phyloP scores from a whole-genome alignment of 2,329 filamentous ascomycete species.

The Pleoardoris graminearum region DNA sequence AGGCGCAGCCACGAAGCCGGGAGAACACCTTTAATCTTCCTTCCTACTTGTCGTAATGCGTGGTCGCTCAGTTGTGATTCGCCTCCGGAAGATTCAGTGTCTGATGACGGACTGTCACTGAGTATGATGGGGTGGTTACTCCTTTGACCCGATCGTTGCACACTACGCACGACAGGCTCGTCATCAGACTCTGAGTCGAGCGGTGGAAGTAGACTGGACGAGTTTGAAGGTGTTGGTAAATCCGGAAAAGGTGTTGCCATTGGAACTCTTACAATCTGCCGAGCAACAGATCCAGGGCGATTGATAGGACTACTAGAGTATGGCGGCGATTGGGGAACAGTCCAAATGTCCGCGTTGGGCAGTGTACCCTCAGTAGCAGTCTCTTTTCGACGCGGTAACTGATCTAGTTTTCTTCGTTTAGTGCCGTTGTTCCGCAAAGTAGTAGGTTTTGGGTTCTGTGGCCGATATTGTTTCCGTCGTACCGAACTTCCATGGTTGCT shows the following conservation, averaged over 20 bases:
- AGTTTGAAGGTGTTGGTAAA: slow-evolving; percentile 39
- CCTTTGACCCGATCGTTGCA: slow-evolving; percentile 16
- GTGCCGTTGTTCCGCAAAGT: slow-evolving; percentile 17
- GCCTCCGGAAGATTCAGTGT: slow-evolving; percentile 22
- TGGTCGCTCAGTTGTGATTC: slow-evolving; percentile 38
- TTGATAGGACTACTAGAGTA: slow-evolving; percentile 37
- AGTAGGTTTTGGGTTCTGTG: slow-evolving; percentile 13
- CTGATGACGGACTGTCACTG: slow-evolving; percentile 27
- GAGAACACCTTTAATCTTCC: slow-evolving; percentile 53
- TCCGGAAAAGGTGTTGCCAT: slow-evolving; percentile 17
- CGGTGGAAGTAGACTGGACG: slow-evolving; percentile 28
- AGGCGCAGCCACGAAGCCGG: slow-evolving; percentile 56
- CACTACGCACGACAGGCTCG: slow-evolving; percentile 21
- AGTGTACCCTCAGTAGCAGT: slow-evolving; percentile 9
- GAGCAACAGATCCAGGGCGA: slow-evolving; percentile 11
- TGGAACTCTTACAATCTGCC: slow-evolving; percentile 3
- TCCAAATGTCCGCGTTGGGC: slow-evolving; percentile 34
- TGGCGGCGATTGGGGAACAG: slow-evolving; percentile 50
- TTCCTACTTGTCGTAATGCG: slow-evolving; percentile 42
- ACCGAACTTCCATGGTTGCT: slow-evolving; percentile 7
- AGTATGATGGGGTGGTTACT: slow-evolving; percentile 21
- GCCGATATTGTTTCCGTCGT: slow-evolving; percentile 6
- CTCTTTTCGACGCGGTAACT: slow-evolving; percentile 15
- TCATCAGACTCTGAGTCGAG: slow-evolving; percentile 23
- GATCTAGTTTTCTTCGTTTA: slow-evolving; percentile 29